phyloP scores from a whole-genome alignment of 805 yeast genomes.

The Kluyveromyces aestuarii region DNA sequence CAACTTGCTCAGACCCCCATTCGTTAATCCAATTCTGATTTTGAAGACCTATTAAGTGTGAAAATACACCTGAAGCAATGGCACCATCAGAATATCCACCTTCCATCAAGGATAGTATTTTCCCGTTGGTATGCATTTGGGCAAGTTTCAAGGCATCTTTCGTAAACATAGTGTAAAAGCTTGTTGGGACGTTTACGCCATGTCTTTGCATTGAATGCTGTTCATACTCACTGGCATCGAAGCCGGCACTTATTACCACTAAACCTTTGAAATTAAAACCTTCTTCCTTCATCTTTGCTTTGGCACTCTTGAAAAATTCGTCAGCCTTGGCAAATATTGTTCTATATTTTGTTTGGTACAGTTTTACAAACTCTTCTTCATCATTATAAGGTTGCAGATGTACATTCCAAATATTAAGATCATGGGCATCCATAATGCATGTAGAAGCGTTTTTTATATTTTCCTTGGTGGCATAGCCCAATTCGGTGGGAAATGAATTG shows the following conservation, averaged over 20 bases:
- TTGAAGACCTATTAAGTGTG: constrained; percentile 68
- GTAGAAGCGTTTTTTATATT: constrained; percentile 69
- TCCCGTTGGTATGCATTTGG: constrained; percentile 50
- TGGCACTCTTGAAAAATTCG: constrained; percentile 47
- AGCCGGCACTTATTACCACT: constrained; percentile 76
- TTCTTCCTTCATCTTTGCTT: constrained; percentile 33
- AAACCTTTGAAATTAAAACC: constrained; percentile 43
- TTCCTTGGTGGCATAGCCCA: constrained; percentile 64
- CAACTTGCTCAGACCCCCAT: constrained; percentile 56
- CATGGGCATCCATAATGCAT: constrained; percentile 68
- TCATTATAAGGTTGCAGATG: constrained; percentile 60
- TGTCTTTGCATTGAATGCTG: constrained; percentile 81
- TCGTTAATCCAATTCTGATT: constrained; percentile 46
- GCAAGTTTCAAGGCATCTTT: constrained; percentile 65
- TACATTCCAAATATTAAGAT: constrained; percentile 73
- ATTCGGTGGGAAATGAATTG: constrained; percentile 77
- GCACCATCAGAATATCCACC: constrained; percentile 88
- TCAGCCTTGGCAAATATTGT: constrained; percentile 56
- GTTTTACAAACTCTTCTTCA: constrained; percentile 54
- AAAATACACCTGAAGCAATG: constrained; percentile 64
- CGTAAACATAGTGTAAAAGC: constrained; percentile 65
- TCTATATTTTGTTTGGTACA: constrained; percentile 54
- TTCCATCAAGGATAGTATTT: constrained; percentile 60
- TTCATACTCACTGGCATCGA: constrained; percentile 80
- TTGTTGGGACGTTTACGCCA: constrained; percentile 71